Evolutionary conservation across 805 yeast species (phyloP), one percentile per base, ranked within the genome.

Genomic region (Saturnispora dispora): DNA sequence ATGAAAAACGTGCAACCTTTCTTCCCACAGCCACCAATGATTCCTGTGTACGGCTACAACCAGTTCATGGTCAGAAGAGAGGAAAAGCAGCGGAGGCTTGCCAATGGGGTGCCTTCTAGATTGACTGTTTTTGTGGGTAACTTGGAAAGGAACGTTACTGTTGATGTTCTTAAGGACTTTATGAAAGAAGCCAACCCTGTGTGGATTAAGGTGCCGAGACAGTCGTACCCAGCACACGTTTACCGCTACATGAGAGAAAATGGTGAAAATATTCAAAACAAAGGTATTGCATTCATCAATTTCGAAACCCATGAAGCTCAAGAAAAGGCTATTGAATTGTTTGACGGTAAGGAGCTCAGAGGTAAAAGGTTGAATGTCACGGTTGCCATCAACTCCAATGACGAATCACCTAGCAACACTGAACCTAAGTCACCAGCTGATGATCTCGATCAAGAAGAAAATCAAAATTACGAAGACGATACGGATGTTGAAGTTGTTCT

Each of bases 311-410:
- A 74, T 53, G 78, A 74, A 50, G 58, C 62, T 35, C 82, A 78
- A 62, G 64, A 69, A 62, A 57, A 65, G 57, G 81, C 79, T 17
- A 70, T 87, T 54, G 79, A 74, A 36, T 78, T 79, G 60, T 81
- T 82, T 66, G 76, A 84, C 56, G 95, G 88, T 49, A 74, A 73
- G 60, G 76, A 73, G 48, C 69, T 84, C 58, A 78, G 79, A 54
- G 96, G 85, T 47, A 78, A 86, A 65, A 73, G 72, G 47, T 69
- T 89, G 53, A 69, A 76, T 45, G 88, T 85, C 53, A 83, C 82
- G 57, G 76, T 83, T 58, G 96, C 96, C 20, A 76, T 85, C 55
- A 87, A 83, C 60, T 71, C 82, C 10, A 63, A 62, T 23, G 68
- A 60, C 45, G 58, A 55, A 20, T 59, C 57, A 36, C 44, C 45